phyloP scores from a whole-genome alignment of 495 filamentous ascomycete species.

The Cercophora newfieldiana region DNA sequence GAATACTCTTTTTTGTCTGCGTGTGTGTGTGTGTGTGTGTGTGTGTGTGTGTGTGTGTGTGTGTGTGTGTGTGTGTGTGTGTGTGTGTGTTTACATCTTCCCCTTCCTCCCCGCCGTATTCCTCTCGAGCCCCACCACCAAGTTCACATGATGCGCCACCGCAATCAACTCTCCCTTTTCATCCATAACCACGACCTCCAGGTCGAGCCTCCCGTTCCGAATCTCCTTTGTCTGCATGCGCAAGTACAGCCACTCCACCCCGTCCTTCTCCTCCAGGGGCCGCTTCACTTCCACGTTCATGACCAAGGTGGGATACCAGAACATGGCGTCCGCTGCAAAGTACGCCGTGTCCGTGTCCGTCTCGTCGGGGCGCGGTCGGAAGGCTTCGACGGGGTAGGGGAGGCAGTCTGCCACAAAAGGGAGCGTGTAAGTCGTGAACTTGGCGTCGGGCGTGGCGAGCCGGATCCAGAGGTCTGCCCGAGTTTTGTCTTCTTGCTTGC shows the following conservation, averaged over 20 bases:
- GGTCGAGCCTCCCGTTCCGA: slow-evolving; percentile 62
- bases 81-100: no score
- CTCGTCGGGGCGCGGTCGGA: slow-evolving; percentile 23
- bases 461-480: slow-evolving; percentile 68
- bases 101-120: slow-evolving; percentile 29
- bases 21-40: no score
- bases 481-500: slow-evolving; percentile 40
- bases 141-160: slow-evolving; percentile 60
- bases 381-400: slow-evolving; percentile 35
- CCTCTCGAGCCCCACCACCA: slow-evolving; percentile 50
- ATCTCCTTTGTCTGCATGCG: slow-evolving; percentile 59
- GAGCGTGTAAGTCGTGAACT: slow-evolving; percentile 56
- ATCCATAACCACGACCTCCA: slow-evolving; percentile 64
- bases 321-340: slow-evolving; percentile 23
- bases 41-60: no score
- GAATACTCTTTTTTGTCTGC: no score
- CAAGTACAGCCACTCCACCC: slow-evolving; percentile 66
- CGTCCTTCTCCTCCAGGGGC: slow-evolving; percentile 51
- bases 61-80: no score
- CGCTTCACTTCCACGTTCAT: slow-evolving; percentile 70
- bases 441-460: slow-evolving; percentile 45
- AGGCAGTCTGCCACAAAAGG: slow-evolving; percentile 59
- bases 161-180: slow-evolving; percentile 59
- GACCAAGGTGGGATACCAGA: slow-evolving; percentile 80
- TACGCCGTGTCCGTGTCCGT: not conserved